Base-by-base conservation (phyloP, 2,329 filamentous ascomycete species). In the Colletotrichum sp. region DNA sequence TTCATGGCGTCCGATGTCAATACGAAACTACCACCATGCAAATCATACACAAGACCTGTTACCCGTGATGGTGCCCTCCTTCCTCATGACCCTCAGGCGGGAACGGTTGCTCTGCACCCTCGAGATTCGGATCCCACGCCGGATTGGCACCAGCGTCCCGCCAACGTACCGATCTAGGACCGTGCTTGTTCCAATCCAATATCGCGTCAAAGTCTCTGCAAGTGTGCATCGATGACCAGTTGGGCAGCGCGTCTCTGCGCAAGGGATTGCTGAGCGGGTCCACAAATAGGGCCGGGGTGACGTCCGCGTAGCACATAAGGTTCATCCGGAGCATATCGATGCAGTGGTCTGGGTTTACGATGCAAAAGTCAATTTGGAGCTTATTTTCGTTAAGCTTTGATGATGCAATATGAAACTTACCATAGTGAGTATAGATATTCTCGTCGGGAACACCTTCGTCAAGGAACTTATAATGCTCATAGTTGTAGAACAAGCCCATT, bases 161-260 rank as follows among this genome's bases (percentile, higher is more conserved):
- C 73, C 73, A 76, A 15, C 73, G 73, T 52, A 76, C 69, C 6
- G 73, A 72, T 21, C 73, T 32, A 10, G 73, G 63, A 3, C 73
- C 73, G 13, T 76, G n/a, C 32, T 68, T 76, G 21, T 76, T 76
- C 73, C 69, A 76, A 2, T 76, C 69, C 26, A 76, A 12, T 24
- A 76, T 76, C 2, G 69, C 69, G n/a, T 76, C 69, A 39, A 76
- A 76, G 39, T 76, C 64, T 26, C 73, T 72, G 55, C 73, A 76
- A 1, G 73, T 76, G 13, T 72, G 73, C 68, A 76, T 64, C 3
- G 73, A 76, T 5, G 73, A 76, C 73, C 73, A 76, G n/a, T 68
- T 63, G 12, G 73, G 73, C 6, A 76, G 16, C 5, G 73, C 73
- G 9, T 76, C 73, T 21, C 73, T 55, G 21, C 73, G 57, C 5